Percentiles rank a stretch among this genome's conserved stretches.
Evolutionary conservation across 768 basidiomycete genomes (phyloP).

Genomic region (Lactarius trivialis): DNA sequence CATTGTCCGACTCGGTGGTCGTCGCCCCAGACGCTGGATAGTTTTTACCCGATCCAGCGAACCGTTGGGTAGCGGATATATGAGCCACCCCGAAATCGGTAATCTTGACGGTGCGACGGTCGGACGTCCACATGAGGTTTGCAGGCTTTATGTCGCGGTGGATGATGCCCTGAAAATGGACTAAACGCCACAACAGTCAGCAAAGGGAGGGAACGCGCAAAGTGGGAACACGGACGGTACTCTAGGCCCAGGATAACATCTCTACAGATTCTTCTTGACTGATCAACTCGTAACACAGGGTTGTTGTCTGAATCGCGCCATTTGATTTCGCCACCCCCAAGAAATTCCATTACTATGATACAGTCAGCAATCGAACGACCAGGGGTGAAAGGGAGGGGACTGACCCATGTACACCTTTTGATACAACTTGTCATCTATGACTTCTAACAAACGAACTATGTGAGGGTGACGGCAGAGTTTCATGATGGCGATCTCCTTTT

Average conservation of each 20-base stretch:
- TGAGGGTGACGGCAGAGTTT: slow-evolving; percentile 91
- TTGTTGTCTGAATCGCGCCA: slow-evolving; percentile 63
- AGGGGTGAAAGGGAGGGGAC: slow-evolving; percentile 1
- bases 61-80: slow-evolving; percentile 83
- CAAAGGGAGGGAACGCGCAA: slow-evolving; percentile 11
- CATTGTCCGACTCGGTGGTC: slow-evolving; percentile 26
- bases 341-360: slow-evolving; percentile 84
- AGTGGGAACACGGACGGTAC: slow-evolving; percentile 60
- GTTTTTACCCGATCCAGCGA: slow-evolving; percentile 51
- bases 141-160: slow-evolving; percentile 99
- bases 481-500: slow-evolving; percentile 96
- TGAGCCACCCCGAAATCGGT: slow-evolving; percentile 98
- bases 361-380: slow-evolving; percentile 1
- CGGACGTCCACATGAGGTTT: slow-evolving; percentile 86
- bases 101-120: slow-evolving; percentile 89
- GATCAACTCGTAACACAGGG: slow-evolving; percentile 76
- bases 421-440: slow-evolving; percentile 86
- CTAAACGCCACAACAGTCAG: slow-evolving; percentile 36
- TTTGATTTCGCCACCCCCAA: slow-evolving; percentile 90
- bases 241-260: slow-evolving; percentile 93
- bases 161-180: slow-evolving; percentile 96
- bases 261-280: slow-evolving; percentile 81
- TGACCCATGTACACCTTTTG: slow-evolving; percentile 91
- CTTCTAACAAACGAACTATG: slow-evolving; percentile 84
- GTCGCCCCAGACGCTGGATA: neutral